Base-by-base conservation (phyloP, 345 rosid species). In the Physaria fendleri region DNA sequence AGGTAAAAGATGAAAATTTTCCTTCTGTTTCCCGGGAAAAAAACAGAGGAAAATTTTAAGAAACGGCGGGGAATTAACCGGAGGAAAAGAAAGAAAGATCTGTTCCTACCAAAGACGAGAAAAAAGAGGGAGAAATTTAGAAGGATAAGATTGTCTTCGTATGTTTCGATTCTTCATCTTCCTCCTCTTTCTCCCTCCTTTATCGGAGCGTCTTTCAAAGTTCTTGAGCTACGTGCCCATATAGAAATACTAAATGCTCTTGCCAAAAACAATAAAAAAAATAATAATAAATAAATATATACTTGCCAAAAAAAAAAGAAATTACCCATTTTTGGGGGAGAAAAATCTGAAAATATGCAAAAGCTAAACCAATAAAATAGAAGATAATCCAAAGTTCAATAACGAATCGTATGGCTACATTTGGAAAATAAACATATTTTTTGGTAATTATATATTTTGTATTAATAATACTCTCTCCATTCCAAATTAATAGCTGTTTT, bases 211-310 rank as follows among this genome's bases (percentile, higher is more conserved):
- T 32, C 25, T 32, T 51, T 50, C 72, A 67, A 6, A 49, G 39
- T 43, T 60, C 66, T 68, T 60, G 67, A 67, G 30, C 48, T 33
- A 43, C 6, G 73, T 68, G 73, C 67, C 67, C 51, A 22, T n/a
- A n/a, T n/a, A n/a, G n/a, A n/a, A n/a, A n/a, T n/a, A n/a, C n/a
- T n/a, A n/a, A n/a, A n/a, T n/a, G n/a, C n/a, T n/a, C n/a, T n/a
- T n/a, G n/a, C n/a, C n/a, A n/a, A n/a, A n/a, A n/a, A n/a, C n/a
- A n/a, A n/a, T n/a, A n/a, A n/a, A n/a, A n/a, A n/a, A n/a, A n/a
- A n/a, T n/a, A n/a, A n/a, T n/a, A n/a, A n/a, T n/a, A n/a, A n/a
- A n/a, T n/a, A n/a, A n/a, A n/a, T n/a, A n/a, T n/a, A n/a, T n/a
- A n/a, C n/a, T n/a, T n/a, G n/a, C n/a, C n/a, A n/a, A n/a, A n/a